These are phyloP conservation scores for Cordyceps cicadae DNA, from an alignment of 2,329 filamentous ascomycete genomes.

Conservation along the genomic window DNA sequence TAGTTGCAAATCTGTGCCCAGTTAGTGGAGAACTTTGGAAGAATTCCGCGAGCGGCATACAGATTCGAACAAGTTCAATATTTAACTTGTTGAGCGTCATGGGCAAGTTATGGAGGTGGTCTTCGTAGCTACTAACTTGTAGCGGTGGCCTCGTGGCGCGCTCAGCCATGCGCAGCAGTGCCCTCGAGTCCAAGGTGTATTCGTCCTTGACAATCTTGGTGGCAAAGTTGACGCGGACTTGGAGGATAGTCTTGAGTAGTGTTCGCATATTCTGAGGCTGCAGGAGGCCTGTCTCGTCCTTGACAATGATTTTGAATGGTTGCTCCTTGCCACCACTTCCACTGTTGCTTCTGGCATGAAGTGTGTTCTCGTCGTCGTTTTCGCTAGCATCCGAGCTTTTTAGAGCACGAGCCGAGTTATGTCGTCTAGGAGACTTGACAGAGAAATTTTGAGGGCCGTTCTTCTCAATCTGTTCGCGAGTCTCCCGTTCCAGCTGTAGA, in stretches of 20 bases:
- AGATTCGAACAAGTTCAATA: constrained; percentile 39
- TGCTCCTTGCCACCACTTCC: not conserved
- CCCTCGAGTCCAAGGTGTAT: constrained; percentile 21
- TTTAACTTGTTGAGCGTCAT: constrained; percentile 35
- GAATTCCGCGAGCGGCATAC: constrained; percentile 21
- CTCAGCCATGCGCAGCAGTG: constrained; percentile 19
- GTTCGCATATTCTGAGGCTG: constrained; percentile 21
- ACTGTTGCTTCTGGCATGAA: not conserved
- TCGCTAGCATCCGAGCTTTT: not conserved
- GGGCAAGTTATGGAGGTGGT: constrained; percentile 33
- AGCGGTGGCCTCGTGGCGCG: constrained; percentile 14
- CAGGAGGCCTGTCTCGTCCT: constrained; percentile 9
- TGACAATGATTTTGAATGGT: constrained; percentile 11
- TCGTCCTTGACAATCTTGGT: constrained; percentile 25
- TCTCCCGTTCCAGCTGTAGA: constrained; percentile 22
- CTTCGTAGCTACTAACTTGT: constrained; percentile 21
- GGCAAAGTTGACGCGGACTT: constrained; percentile 22
- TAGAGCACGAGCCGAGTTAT: not conserved
- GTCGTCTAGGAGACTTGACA: constrained; percentile 3
- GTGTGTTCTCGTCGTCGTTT: not conserved
- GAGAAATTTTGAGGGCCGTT: not conserved
- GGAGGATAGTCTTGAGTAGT: constrained; percentile 22
- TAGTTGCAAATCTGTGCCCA: constrained; percentile 35
- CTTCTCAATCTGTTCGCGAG: not conserved
- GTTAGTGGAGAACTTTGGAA: not conserved